These are phyloP conservation scores for Puccinellia tenuiflora DNA, from an alignment of 176 grass and related monocot species.

Conservation along the genomic window DNA sequence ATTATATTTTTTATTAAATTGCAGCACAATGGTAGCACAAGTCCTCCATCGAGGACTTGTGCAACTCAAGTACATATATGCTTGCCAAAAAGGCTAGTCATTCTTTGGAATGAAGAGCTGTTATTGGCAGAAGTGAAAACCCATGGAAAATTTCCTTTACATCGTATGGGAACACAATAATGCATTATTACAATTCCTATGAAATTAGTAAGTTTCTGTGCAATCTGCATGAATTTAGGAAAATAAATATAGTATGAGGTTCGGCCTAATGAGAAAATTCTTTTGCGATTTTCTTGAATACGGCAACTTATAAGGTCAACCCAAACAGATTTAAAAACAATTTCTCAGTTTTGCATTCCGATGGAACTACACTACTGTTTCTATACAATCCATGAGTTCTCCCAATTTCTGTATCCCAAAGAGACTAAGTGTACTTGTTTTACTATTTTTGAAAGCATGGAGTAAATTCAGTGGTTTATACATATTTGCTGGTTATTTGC, in stretches of 20 bases:
- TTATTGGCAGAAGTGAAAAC: neutral
- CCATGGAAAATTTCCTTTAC: neutral
- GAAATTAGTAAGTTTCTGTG: neutral
- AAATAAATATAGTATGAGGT: neutral
- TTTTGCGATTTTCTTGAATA: neutral
- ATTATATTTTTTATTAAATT: neutral
- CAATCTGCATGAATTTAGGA: neutral
- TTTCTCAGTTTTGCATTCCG: no score
- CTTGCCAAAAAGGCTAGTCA: neutral
- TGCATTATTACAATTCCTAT: neutral
- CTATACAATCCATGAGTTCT: neutral
- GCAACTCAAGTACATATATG: neutral
- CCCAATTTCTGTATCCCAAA: neutral
- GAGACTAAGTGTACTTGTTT: neutral
- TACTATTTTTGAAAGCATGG: neutral
- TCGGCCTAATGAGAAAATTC: neutral
- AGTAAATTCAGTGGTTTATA: neutral
- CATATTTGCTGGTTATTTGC: neutral
- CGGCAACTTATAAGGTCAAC: neutral
- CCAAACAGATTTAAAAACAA: neutral
- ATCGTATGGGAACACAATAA: neutral
- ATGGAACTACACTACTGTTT: neutral
- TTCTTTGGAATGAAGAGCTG: neutral
- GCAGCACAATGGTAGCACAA: neutral
- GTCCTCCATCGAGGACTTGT: no score